These are phyloP conservation scores for Astrothelium subdiscretum DNA, from an alignment of 495 filamentous ascomycete species.

Conservation along the genomic window DNA sequence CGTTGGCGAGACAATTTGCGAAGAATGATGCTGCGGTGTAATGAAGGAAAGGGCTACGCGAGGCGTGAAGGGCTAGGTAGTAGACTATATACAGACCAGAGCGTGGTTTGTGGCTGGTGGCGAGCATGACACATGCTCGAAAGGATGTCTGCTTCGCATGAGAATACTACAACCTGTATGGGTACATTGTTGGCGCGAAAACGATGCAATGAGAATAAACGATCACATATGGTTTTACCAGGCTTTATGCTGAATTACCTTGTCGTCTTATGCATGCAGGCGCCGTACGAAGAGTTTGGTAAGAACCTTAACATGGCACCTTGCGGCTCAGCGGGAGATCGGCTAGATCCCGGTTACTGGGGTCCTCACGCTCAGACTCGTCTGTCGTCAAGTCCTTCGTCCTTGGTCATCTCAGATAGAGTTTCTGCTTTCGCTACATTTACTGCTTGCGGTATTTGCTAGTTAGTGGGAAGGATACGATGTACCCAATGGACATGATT, in stretches of 20 bases:
- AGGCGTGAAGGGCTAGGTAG: neutral
- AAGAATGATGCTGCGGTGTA: constrained; percentile 17
- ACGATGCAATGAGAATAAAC: neutral
- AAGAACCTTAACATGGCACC: neutral
- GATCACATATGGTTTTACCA: too few species aligned
- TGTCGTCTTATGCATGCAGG: too few species aligned
- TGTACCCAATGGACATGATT: neutral
- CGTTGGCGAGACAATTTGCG: constrained; percentile 14
- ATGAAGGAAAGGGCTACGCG: neutral
- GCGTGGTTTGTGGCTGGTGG: neutral
- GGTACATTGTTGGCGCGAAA: neutral
- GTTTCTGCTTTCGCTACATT: too few species aligned
- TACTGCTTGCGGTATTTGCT: neutral
- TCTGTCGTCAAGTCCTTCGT: neutral
- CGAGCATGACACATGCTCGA: too few species aligned
- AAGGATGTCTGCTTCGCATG: neutral
- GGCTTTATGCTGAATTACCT: too few species aligned
- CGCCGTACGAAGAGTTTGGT: too few species aligned
- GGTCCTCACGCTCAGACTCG: neutral
- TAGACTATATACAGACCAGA: neutral
- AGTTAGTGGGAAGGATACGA: neutral
- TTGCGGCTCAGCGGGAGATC: neutral
- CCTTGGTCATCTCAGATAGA: too few species aligned
- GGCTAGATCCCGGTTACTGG: neutral
- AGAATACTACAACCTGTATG: neutral